phyloP scores from a whole-genome alignment of 805 yeast species.

The Saccharomycopsis sp. region DNA sequence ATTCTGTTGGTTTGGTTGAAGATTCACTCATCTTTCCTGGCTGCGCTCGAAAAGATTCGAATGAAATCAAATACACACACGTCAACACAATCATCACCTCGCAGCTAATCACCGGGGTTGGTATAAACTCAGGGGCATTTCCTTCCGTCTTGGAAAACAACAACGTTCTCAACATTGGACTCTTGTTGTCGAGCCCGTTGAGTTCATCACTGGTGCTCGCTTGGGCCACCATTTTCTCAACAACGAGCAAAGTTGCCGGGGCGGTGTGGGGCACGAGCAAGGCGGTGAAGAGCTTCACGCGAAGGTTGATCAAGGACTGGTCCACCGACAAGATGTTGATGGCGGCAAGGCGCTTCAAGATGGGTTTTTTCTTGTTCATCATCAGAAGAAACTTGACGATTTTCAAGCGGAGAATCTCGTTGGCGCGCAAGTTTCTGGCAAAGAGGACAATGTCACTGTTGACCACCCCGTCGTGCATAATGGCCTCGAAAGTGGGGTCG shows the following conservation, averaged over 20 bases:
- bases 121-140: no score
- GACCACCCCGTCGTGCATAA: slow-evolving; percentile 24
- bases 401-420: slow-evolving; percentile 25
- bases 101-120: no score
- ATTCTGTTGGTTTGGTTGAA: no score
- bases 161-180: no score
- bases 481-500: slow-evolving; percentile 24
- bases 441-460: slow-evolving; percentile 23
- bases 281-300: slow-evolving; percentile 26
- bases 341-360: slow-evolving; percentile 23
- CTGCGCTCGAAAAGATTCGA: no score
- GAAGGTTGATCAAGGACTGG: slow-evolving; percentile 24
- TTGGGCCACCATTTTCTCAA: slow-evolving; percentile 8
- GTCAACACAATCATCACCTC: no score
- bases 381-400: slow-evolving; percentile 1
- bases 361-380: slow-evolving; percentile 17
- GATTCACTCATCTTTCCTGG: no score
- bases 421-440: slow-evolving; percentile 25
- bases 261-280: slow-evolving; percentile 21
- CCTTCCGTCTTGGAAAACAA: no score
- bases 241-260: slow-evolving; percentile 7
- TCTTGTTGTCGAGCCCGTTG: slow-evolving; percentile 5
- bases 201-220: slow-evolving; percentile 11
- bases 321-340: slow-evolving; percentile 25
- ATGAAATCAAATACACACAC: no score